Base-by-base conservation (phyloP, 345 rosid genomes). In the Moricandia moricandioides region DNA sequence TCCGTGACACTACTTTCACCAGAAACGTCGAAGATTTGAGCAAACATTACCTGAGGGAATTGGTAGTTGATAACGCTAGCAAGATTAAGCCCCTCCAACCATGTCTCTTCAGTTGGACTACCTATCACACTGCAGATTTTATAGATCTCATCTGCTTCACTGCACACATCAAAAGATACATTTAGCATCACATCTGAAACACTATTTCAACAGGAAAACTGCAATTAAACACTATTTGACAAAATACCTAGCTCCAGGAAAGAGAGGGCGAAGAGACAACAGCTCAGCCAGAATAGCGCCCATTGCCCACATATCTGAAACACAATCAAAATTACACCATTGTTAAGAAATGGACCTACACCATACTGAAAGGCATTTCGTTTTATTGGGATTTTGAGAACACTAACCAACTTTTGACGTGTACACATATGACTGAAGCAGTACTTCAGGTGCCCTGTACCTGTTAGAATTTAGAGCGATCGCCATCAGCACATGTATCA, bases 391-490 rank as follows among this genome's bases (percentile, higher is more conserved):
- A 2, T 11, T 26, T 55, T 33, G 65, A 13, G 17, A 66, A 65
- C 65, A 83, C 98, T 85, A 47, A 92, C 98, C 99, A 83, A 92
- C 99, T 92, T 95, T 88, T 40, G 90, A 83, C 58, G 82, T 71
- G 81, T 95, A 95, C 0, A 82, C 14, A 73, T 81, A 82, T 21
- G 99, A 87, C 78, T 92, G 99, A 72, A 95, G 96, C 67, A 95
- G 81, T 71, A 91, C 92, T 78, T 94, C 99, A 39, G 99, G 99
- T n/a, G 99, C 99, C 30, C 99, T 85, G 78, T 94, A 94, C 98
- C 98, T 94, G 80, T 33, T 27, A 26, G 27, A 71, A 52, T 61
- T 35, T 35, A 52, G 8, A n/a, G 7, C 1, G 16, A n/a, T 45
- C 3, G 52, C 52, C 52, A 45, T 47, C 17, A n/a, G 52, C 18